Evolutionary conservation across 345 rosid species (phyloP).

Genomic region (Draba incana): DNA sequence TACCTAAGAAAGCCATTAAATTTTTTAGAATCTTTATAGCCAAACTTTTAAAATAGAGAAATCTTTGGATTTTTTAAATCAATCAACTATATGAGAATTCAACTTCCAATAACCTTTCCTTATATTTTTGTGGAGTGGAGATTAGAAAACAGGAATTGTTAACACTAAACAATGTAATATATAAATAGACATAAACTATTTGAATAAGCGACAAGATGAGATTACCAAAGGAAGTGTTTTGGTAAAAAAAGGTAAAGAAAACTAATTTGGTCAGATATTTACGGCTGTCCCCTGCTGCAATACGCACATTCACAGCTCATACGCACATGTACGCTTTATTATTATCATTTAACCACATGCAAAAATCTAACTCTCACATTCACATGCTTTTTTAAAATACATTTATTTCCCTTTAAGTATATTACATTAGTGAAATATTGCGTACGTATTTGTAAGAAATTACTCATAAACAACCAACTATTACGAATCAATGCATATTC

Average conservation of each 20-base stretch:
- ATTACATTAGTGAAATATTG: neutral
- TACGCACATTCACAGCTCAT: conserved; percentile 41
- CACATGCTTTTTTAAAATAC: conserved; percentile 19
- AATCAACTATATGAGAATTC: too few relatives aligned
- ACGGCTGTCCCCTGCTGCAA: conserved; percentile 37
- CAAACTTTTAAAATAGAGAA: too few relatives aligned
- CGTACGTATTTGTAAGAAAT: neutral
- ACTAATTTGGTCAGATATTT: conserved; percentile 40
- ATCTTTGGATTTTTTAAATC: too few relatives aligned
- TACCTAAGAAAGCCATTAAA: too few relatives aligned
- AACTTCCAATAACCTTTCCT: too few relatives aligned
- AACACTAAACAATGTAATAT: too few relatives aligned
- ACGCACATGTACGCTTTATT: conserved; percentile 36
- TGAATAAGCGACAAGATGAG: conserved; percentile 28
- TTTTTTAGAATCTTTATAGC: too few relatives aligned
- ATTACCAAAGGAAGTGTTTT: conserved; percentile 17
- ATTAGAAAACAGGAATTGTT: too few relatives aligned
- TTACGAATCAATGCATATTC: neutral
- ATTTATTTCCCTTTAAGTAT: too few relatives aligned
- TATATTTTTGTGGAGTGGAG: too few relatives aligned
- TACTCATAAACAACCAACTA: neutral
- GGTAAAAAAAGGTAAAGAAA: conserved; percentile 25
- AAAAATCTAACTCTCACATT: conserved; percentile 9
- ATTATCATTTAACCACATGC: conserved; percentile 30
- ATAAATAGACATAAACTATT: neutral